Base-by-base conservation (phyloP, 2,329 filamentous ascomycete species). In the Tympanopsis confertula region DNA sequence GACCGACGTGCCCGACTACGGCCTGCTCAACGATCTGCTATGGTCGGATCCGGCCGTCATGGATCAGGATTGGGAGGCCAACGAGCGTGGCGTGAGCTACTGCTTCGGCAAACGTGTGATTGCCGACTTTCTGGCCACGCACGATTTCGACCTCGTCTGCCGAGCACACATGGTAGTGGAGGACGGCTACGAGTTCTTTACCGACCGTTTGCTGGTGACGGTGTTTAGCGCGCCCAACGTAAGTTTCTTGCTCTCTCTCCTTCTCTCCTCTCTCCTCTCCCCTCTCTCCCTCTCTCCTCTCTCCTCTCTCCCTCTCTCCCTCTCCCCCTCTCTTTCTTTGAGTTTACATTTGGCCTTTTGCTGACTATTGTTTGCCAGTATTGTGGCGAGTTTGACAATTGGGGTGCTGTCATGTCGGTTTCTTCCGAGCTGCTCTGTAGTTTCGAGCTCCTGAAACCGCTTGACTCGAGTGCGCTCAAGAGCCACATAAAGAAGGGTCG, bases 21-120 rank as follows among this genome's bases (percentile, higher is more conserved):
- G 91, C 12, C 64, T 98, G 38, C 68, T 98, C 40, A 96, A 96
- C 55, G 91, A 98, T 55, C 68, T 98, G 19, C 68, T 98, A 14
- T 98, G 91, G 91, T 94, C 88, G 44, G 91, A 98, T 56, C 91
- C 91, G 1, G 91, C 89, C 39, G 91, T 98, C 46, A 95, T 96
- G 86, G 88, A 95, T 44, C 81, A 83, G 48, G 91, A 96, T 50
- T 98, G 91, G 91, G 89, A 96, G 56, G 86, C 87, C 14, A 98
- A 96, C 46, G 91, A 98, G 58, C 70, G 91, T 54, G 91, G 91
- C 37, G 91, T 98, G 36, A 95, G 88, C 56, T 98, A 96, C 57
- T 96, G 91, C 56, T 98, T 98, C 55, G 89, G 89, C 35, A 96
- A 96, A 61, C 91, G 93, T 53, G 89, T 98, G 46, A 96, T 98